phyloP scores from a whole-genome alignment of 2,329 filamentous ascomycete species.

The Diatrype stigma region DNA sequence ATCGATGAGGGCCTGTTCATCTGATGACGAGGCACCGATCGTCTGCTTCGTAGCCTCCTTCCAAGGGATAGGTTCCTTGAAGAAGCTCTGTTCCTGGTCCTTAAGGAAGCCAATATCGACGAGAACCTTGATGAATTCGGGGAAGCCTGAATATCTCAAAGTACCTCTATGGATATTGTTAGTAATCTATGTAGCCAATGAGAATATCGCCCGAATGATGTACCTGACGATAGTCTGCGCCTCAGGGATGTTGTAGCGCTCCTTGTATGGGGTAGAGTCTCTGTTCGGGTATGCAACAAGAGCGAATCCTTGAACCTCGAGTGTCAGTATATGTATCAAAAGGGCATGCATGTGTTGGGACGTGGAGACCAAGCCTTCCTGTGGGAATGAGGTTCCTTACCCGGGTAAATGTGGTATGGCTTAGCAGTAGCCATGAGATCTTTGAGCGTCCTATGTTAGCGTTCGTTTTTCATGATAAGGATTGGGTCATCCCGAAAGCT shows the following conservation, averaged over 20 bases:
- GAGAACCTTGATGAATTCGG: slow-evolving; percentile 80
- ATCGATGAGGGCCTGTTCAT: slow-evolving; percentile 65
- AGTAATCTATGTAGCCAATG: not conserved
- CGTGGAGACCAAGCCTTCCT: not conserved
- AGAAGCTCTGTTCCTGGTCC: slow-evolving; percentile 61
- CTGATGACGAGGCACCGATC: slow-evolving; percentile 62
- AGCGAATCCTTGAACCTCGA: slow-evolving; percentile 46
- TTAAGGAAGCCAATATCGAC: slow-evolving; percentile 87
- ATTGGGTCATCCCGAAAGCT: not conserved
- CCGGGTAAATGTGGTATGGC: slow-evolving; percentile 86
- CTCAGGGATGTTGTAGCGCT: slow-evolving; percentile 81
- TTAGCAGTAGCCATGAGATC: slow-evolving; percentile 85
- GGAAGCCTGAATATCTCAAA: slow-evolving; percentile 84
- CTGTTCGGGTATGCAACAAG: slow-evolving; percentile 94
- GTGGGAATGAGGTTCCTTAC: slow-evolving; percentile 26
- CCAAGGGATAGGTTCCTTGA: slow-evolving; percentile 70
- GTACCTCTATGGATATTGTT: slow-evolving; percentile 49
- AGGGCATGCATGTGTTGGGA: not conserved
- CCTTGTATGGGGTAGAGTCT: slow-evolving; percentile 81
- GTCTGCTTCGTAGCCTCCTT: slow-evolving; percentile 79
- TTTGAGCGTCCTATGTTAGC: slow-evolving; percentile 23
- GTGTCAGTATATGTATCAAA: not conserved
- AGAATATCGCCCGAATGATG: not conserved
- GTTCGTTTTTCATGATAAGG: not conserved
- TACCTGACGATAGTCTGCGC: slow-evolving; percentile 75